Conservation (phyloP, 345 rosid species). For the Gossypium anomalum region DNA sequence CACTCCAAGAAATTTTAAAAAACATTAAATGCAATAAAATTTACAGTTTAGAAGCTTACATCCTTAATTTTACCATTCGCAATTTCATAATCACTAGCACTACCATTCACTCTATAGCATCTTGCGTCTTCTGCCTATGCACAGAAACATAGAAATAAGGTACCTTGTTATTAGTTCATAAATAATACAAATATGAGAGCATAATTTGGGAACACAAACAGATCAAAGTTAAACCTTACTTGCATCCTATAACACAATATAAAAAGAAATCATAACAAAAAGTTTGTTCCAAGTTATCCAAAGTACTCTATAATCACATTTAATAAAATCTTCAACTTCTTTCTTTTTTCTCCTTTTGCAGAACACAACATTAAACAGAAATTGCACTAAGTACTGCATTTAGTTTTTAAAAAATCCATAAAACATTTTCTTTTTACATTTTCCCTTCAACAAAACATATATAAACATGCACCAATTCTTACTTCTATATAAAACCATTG, state of each 20-base stretch:
- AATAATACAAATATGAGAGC: background rate
- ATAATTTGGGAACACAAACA: background rate
- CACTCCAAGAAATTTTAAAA: background rate
- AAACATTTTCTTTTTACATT: background rate
- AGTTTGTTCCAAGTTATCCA: background rate
- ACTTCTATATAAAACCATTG: background rate
- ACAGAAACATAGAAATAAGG: background rate
- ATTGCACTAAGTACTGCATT: background rate
- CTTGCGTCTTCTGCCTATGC: conserved; percentile 16
- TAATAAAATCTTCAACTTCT: background rate
- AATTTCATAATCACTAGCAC: conserved; percentile 2
- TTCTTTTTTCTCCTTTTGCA: background rate
- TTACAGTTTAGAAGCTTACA: conserved; percentile 1
- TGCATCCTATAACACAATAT: background rate
- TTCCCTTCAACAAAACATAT: background rate
- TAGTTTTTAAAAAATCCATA: background rate
- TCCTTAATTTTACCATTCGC: background rate
- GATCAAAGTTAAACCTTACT: background rate
- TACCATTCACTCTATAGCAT: conserved; percentile 11
- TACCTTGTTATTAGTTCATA: background rate
- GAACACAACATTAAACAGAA: background rate
- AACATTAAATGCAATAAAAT: background rate
- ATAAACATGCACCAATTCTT: background rate
- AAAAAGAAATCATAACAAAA: background rate
- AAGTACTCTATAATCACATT: background rate